Percentiles rank a stretch among this genome's conserved stretches.
These are phyloP conservation scores for Podospora bellae-mahoneyi DNA, from an alignment of 495 filamentous ascomycete genomes.

Conservation along the genomic window DNA sequence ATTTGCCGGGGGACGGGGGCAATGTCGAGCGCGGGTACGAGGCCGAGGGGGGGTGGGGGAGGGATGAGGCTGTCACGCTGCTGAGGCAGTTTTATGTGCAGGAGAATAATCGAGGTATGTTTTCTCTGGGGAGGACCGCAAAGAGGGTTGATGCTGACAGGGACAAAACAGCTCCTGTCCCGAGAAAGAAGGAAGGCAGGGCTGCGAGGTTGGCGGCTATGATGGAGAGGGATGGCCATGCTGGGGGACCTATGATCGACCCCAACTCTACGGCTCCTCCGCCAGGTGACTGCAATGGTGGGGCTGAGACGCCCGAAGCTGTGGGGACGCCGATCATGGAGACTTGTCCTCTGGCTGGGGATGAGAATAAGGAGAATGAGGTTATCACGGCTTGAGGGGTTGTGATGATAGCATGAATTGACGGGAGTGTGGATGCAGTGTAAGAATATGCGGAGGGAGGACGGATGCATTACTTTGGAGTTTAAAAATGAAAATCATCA, in stretches of 20 bases:
- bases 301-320: neutral
- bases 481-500: neutral
- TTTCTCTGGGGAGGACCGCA: neutral
- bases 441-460: neutral
- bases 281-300: neutral
- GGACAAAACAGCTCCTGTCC: slow-evolving; percentile 41
- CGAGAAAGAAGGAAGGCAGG: slow-evolving; percentile 52
- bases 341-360: neutral
- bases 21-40: slow-evolving; percentile 68
- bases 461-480: neutral
- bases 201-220: slow-evolving; percentile 48
- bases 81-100: slow-evolving; percentile 93
- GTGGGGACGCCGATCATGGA: neutral
- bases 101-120: slow-evolving; percentile 81
- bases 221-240: slow-evolving; percentile 37
- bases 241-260: slow-evolving; percentile 25
- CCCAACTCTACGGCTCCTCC: slow-evolving; percentile 6
- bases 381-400: neutral
- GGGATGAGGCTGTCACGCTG: slow-evolving; percentile 85
- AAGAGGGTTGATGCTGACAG: slow-evolving; percentile 3
- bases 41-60: slow-evolving; percentile 76
- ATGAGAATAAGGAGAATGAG: neutral
- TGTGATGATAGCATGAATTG: neutral
- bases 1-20: slow-evolving; percentile 38
- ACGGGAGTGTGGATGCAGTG: neutral